Evolutionary conservation across 2,329 filamentous ascomycete species (phyloP).

Genomic region (Monosporascus sp.): DNA sequence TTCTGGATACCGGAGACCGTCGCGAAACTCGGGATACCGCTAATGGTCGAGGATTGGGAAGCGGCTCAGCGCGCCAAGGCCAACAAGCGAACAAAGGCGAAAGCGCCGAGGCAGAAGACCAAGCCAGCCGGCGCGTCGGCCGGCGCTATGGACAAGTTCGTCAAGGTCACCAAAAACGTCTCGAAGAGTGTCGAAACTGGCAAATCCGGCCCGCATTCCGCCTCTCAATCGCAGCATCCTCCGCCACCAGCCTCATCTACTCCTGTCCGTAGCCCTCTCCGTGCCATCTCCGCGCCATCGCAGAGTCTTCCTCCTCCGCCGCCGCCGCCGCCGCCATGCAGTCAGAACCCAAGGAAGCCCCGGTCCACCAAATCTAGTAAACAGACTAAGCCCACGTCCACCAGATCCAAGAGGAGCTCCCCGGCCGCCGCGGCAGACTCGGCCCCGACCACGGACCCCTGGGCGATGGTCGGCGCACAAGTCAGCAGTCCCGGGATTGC

Average conservation of each 20-base stretch:
- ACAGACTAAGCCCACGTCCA: conserved; percentile 19
- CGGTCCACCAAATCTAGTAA: conserved; percentile 22
- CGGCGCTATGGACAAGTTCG: conserved; percentile 35
- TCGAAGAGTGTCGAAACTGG: conserved; percentile 1
- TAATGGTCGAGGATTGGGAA: conserved; percentile 62
- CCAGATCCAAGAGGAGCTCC: conserved; percentile 15
- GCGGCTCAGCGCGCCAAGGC: conserved; percentile 28
- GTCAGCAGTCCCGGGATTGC: conserved; percentile 10
- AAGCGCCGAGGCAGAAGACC: conserved; percentile 14
- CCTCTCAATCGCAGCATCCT: background rate
- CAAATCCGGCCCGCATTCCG: conserved; percentile 1
- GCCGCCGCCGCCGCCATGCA: conserved; percentile 1
- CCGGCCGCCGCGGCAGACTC: conserved; percentile 14
- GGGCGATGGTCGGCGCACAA: conserved; percentile 40
- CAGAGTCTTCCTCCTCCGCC: conserved; percentile 7
- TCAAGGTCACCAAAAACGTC: conserved; percentile 33
- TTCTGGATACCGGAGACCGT: conserved; percentile 64
- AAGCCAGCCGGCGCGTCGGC: conserved; percentile 16
- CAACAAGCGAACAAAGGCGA: conserved; percentile 16
- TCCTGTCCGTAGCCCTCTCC: conserved; percentile 1
- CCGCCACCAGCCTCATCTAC: background rate
- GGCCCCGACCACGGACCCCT: conserved; percentile 26
- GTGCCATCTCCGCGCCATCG: conserved; percentile 1
- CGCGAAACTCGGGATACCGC: conserved; percentile 58
- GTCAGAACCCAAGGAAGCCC: conserved; percentile 8